Evolutionary conservation across 169 alveolate genomes (phyloP).

Genomic region (Plasmodium fragile): DNA sequence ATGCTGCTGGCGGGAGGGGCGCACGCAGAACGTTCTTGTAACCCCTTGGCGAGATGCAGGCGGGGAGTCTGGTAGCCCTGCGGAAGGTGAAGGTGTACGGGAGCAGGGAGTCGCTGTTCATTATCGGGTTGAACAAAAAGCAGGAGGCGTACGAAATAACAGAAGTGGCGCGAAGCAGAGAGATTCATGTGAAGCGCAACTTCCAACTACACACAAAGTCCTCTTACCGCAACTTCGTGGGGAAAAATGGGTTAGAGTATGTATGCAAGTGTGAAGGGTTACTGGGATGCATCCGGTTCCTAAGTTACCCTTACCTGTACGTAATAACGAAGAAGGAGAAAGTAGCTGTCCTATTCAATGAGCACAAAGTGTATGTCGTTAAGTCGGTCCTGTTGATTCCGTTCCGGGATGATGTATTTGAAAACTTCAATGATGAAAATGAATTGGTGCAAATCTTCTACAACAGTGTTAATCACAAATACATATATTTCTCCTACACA

Average conservation of each 20-base stretch:
- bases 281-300: constrained; percentile 77
- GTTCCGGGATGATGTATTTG: constrained; percentile 50
- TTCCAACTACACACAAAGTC: background rate
- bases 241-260: constrained; percentile 2
- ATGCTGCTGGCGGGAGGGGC: background rate
- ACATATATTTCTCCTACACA: constrained; percentile 82
- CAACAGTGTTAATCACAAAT: constrained; percentile 75
- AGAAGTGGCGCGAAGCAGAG: background rate
- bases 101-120: background rate
- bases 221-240: constrained; percentile 2
- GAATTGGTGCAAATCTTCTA: constrained; percentile 74
- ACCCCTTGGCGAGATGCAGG: background rate
- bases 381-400: constrained; percentile 76
- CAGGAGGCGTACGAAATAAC: constrained; percentile 22
- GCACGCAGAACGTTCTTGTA: background rate
- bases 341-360: constrained; percentile 73
- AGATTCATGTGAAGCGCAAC: background rate
- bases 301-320: constrained; percentile 77
- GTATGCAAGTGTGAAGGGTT: constrained; percentile 77
- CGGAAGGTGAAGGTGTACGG: constrained; percentile 18
- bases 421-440: constrained; percentile 51
- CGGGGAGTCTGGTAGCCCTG: background rate
- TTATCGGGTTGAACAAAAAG: constrained; percentile 29
- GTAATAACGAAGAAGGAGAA: constrained; percentile 75
- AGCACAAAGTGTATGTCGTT: constrained; percentile 79